Percentiles rank a stretch among this genome's conserved stretches.
Evolutionary conservation across 305 asterid species (phyloP).

Genomic region (Plantago coronopus): DNA sequence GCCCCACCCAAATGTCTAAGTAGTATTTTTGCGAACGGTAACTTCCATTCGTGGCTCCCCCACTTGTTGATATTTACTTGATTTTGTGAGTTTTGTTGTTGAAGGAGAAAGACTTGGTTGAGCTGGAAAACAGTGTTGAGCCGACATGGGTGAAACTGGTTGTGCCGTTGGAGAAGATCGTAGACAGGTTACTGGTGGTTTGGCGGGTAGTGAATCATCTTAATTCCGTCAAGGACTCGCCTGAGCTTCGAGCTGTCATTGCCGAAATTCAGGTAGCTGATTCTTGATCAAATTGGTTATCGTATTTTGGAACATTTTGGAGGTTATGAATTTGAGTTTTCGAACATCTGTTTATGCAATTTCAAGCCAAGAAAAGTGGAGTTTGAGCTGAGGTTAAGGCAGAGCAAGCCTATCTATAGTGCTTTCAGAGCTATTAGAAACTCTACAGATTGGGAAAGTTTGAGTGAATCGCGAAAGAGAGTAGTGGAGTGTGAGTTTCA

Average conservation of each 20-base stretch:
- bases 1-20: no score
- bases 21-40: no score
- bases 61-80: no score
- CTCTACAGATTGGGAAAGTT: constrained; percentile 66
- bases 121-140: constrained; percentile 75
- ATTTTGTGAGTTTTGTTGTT: neutral
- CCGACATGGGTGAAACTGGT: constrained; percentile 92
- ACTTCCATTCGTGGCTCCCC: no score
- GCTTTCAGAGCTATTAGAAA: constrained; percentile 78
- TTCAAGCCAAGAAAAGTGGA: constrained; percentile 82
- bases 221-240: constrained; percentile 73
- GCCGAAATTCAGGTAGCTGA: constrained; percentile 85
- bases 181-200: constrained; percentile 61
- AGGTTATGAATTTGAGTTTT: neutral
- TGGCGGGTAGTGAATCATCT: constrained; percentile 95
- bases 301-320: neutral
- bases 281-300: neutral
- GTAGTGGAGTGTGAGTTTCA: constrained; percentile 64
- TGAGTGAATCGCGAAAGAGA: constrained; percentile 82
- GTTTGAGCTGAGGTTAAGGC: constrained; percentile 74
- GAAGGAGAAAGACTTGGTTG: constrained; percentile 69
- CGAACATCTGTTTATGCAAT: constrained; percentile 12
- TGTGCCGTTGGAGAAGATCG: constrained; percentile 85
- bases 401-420: constrained; percentile 80
- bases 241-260: constrained; percentile 84